Evolutionary conservation across 495 filamentous ascomycete species (phyloP), one percentile per base, ranked within the genome.

Genomic region (Penicillium bovifimosum): DNA sequence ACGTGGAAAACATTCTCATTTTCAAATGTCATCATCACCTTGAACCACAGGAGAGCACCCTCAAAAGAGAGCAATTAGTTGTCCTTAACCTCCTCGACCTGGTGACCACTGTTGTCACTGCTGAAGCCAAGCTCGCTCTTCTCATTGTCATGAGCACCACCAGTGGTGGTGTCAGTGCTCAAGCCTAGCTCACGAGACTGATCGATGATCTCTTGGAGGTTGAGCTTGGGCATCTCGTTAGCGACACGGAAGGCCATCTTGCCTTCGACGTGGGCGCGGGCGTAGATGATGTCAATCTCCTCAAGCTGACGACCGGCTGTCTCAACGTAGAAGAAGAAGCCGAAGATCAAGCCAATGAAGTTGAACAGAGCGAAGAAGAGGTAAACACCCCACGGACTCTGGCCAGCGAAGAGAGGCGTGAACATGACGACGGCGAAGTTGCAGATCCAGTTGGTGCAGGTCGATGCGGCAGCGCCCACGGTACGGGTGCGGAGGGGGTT

Each of bases 391-490:
- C 68, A 74, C 3, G 36, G 27, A 34, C 45, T 62, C 11, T 53
- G 35, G 2, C 38, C 39, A 6, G 72, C 63, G 42, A 74, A 70
- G 3, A 68, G 54, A 2, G 74, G 74, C 0, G 82, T 85, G 35
- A 87, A 76, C 82, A 86, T 84, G 47, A 87, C 74, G 32, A 88
- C 76, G n/a, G 81, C 45, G 60, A 86, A 87, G 70, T 86, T 86
- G 69, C 81, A 86, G 2, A 85, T 65, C 84, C 84, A 86, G 65
- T 87, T 86, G 16, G 75, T 76, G 63, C 82, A 83, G 5, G 83
- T 86, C 17, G 79, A 81, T 6, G 84, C 72, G 11, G 85, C 80
- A 51, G 84, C 85, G 11, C 82, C 85, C 58, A 81, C 78, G 14
- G 74, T 80, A 47, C 85, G 76, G n/a, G 83, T 86, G 56, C 79